Base-by-base conservation (phyloP, 805 yeast genomes). In the Candida vaughaniae region DNA sequence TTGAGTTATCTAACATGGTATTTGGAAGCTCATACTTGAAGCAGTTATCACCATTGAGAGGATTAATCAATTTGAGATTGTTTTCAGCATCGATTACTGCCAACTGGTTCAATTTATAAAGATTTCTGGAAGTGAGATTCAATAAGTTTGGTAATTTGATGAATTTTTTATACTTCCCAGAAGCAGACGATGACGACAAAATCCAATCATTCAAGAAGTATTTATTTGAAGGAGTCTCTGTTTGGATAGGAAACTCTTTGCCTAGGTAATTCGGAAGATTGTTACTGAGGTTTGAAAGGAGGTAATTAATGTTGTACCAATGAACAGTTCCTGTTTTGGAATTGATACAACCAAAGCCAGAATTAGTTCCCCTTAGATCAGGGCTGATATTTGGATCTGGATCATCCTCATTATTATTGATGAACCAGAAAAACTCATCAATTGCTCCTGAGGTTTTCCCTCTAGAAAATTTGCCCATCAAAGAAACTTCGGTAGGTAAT, bases 401-500 rank as follows among this genome's bases (percentile, higher is more conserved):
- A 3, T 48, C 39, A 29, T 72, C 69, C 20, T 46, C 64, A 4
- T 49, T 43, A 31, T 73, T 70, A 33, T 64, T 65, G 6, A 60
- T 56, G 25, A 66, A 67, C 88, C 89, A 82, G 17, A 71, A 51
- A 3, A 81, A 56, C 14, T 73, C 67, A 22, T 64, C 61, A 16
- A 81, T 69, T 1, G 65, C 52, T 0, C 85, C 77, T 5, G 79
- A 69, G 1, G 85, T 80, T 47, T 77, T 78, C 1, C 90, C 89
- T 16, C 88, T 64, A 9, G 57, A 58, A 45, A 78, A 80, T 43
- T 76, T 74, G 12, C 83, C 87, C 33, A 78, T 51, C 16, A 82
- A 56, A 1, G 74, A 62, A 2, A 82, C 66, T 42, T 77, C 77
- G 2, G 48, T 51, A 1, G 80, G 76, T 25, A 71, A 60, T 38